Evolutionary conservation across 108 stramenopile species (phyloP), one percentile per base, ranked within the genome.

Genomic region (Cyclostephanos tholiformis): DNA sequence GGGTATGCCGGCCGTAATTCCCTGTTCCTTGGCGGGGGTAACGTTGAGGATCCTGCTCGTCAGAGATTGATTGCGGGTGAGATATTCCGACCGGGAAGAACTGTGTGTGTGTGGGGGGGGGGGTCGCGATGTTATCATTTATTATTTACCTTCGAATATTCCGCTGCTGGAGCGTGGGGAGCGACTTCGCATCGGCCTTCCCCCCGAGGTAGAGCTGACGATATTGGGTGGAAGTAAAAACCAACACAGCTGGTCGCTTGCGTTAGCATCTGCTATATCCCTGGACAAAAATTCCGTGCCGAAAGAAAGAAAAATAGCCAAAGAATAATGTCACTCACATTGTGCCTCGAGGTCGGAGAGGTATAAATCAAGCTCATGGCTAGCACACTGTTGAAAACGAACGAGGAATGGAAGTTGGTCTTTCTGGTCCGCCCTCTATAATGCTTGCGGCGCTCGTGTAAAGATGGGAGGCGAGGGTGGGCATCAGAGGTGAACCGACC

Each of bases 1-100:
- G 51, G 91, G 84, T 49, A 93, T 88, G 48, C 91, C 91, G 8
- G 89, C 89, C 56, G 86, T 77, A 49, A 93, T 82, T 14, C 75
- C 69, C 1, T 84, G 68, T 63, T 90, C 85, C 71, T 93, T 93
- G 23, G 72, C 63, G 1, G 91, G 88, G 19, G 91, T 93, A 11
- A 90, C 83, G 69, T 93, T 93, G 30, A 91, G 65, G 44, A 91
- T 86, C 61, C 61, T 62, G n/a, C 38, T 39, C 36, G 22, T 6
- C 59, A 5, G 2, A 41, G 1, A 2, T 0, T 10, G 30, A 58
- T 30, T 30, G 57, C 4, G 30, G 57, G 27, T 58, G 6, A 58
- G 30, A 58, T 25, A 35, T 30, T 58, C 4, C 30, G 12, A 55
- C 10, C 0, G 2, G 13, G 13, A 0, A 55, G 6, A 10, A 55